phyloP scores from a whole-genome alignment of 306 rosid genomes.

The Hippophae tibetana region DNA sequence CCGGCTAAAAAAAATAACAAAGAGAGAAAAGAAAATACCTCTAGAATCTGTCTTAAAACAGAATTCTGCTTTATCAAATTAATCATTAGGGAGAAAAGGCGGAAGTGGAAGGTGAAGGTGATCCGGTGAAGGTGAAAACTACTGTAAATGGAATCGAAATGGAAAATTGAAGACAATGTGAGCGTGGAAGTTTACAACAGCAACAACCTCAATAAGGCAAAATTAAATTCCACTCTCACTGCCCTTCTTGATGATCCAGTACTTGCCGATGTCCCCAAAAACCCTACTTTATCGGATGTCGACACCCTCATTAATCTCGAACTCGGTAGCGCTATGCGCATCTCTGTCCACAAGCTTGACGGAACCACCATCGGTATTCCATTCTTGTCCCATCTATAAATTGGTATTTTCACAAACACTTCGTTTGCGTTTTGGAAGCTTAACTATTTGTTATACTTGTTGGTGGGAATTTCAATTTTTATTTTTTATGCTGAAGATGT shows the following conservation, averaged over 20 bases:
- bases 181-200: slow-evolving; percentile 40
- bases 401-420: slow-evolving; percentile 28
- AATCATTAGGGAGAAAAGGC: neutral
- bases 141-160: neutral
- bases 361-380: too few relatives aligned
- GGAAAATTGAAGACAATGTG: slow-evolving; percentile 7
- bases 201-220: slow-evolving; percentile 34
- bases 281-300: slow-evolving; percentile 31
- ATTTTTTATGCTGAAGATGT: slow-evolving; percentile 32
- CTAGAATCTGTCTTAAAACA: too few relatives aligned
- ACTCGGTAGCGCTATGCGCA: slow-evolving; percentile 86
- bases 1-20: too few relatives aligned
- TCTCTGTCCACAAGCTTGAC: slow-evolving; percentile 39
- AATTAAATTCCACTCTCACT: slow-evolving; percentile 46
- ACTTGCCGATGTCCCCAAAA: slow-evolving; percentile 61
- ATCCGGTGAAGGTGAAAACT: too few relatives aligned
- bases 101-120: neutral
- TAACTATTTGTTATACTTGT: too few relatives aligned
- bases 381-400: neutral
- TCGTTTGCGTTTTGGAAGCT: neutral
- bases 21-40: too few relatives aligned
- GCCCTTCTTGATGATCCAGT: slow-evolving; percentile 54
- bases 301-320: slow-evolving; percentile 69
- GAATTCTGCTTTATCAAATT: too few relatives aligned
- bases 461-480: too few relatives aligned